Evolutionary conservation across 1,284 basidiomycete genomes (phyloP).

Genomic region (Tilletia horrida): DNA sequence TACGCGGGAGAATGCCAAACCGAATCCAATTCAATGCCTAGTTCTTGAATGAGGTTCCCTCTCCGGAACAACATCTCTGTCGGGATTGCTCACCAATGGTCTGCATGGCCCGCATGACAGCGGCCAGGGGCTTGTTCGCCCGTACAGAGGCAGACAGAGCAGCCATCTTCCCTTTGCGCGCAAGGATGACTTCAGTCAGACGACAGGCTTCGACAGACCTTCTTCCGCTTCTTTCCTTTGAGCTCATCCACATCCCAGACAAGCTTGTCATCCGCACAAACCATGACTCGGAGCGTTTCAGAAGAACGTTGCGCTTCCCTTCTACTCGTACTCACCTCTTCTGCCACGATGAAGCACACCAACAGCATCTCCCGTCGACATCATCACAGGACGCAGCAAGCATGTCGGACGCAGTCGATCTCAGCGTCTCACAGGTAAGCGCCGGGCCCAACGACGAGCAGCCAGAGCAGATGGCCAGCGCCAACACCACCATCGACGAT

Average conservation of each 20-base stretch:
- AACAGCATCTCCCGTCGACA: no score
- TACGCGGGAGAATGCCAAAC: neutral
- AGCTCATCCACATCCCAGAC: no score
- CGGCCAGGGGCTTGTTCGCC: constrained; percentile 13
- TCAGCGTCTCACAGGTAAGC: neutral
- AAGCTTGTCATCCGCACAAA: no score
- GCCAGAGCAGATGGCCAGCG: no score
- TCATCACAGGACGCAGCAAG: neutral
- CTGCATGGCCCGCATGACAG: constrained; percentile 11
- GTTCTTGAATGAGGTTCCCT: neutral
- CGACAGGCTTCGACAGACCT: neutral
- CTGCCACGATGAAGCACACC: no score
- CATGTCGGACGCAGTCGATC: neutral
- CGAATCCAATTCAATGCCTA: neutral
- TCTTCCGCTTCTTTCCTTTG: no score
- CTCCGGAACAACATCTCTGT: neutral
- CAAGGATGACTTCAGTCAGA: neutral
- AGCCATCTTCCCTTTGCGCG: neutral
- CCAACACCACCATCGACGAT: neutral
- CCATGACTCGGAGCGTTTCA: no score
- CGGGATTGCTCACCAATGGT: constrained; percentile 11
- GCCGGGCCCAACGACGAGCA: no score
- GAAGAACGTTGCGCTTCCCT: no score
- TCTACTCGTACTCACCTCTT: no score
- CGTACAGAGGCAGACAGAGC: constrained; percentile 8